Conservation (phyloP, 192 early-diverging fungal species). For the Mortierella alpina region DNA sequence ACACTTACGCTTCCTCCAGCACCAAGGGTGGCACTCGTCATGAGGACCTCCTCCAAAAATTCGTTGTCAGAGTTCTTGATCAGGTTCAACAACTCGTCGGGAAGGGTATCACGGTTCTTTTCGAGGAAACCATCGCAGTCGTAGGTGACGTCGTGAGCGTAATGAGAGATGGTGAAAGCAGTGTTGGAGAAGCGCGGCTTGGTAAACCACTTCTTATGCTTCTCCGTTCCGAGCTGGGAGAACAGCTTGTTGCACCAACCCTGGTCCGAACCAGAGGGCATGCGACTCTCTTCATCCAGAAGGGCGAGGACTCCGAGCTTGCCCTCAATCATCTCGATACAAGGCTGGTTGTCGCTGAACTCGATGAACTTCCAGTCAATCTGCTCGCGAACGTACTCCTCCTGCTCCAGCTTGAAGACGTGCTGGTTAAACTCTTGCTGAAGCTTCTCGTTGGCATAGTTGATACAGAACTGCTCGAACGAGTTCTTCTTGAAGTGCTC, state of each 20-base stretch:
- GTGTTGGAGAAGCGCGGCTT: slow-evolving; percentile 91
- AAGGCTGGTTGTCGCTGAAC: slow-evolving; percentile 98
- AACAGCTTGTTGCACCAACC: slow-evolving; percentile 92
- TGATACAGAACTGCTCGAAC: slow-evolving; percentile 99
- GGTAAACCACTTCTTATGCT: slow-evolving; percentile 82
- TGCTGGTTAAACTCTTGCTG: slow-evolving; percentile 99
- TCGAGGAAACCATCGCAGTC: slow-evolving; percentile 97
- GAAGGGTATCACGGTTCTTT: slow-evolving; percentile 99
- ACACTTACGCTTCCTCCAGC: slow-evolving; percentile 53
- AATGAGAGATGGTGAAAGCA: slow-evolving; percentile 95
- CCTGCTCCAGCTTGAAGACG: slow-evolving; percentile 99
- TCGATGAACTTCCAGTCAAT: slow-evolving; percentile 99
- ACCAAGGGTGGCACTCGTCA: slow-evolving; percentile 38
- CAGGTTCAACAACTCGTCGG: slow-evolving; percentile 87
- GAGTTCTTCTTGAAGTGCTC: slow-evolving; percentile 99
- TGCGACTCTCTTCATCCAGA: slow-evolving; percentile 87
- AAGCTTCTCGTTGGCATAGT: slow-evolving; percentile 97
- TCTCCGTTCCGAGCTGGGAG: slow-evolving; percentile 77
- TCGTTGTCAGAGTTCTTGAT: slow-evolving; percentile 82
- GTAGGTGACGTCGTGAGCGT: slow-evolving; percentile 94
- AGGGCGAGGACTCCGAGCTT: slow-evolving; percentile 93
- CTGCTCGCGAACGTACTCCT: slow-evolving; percentile 96
- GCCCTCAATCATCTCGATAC: slow-evolving; percentile 98
- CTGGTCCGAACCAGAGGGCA: slow-evolving; percentile 89
- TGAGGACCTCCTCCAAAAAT: slow-evolving; percentile 85